phyloP scores from a whole-genome alignment of 177 flowering plant genomes.

The Vitis hybrid region DNA sequence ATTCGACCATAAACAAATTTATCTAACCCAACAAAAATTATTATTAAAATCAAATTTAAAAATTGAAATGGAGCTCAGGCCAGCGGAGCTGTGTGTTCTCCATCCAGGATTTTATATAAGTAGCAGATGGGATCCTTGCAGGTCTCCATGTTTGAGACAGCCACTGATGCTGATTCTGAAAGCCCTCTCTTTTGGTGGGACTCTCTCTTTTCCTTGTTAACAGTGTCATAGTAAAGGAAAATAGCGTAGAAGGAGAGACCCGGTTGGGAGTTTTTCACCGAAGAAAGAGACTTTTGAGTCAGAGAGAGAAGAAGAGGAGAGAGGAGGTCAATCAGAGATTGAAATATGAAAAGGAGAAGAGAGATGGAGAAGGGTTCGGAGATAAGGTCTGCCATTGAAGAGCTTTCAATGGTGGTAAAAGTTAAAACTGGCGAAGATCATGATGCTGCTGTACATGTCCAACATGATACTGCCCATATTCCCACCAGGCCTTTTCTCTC shows the following conservation, averaged over 20 bases:
- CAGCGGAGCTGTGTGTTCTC: neutral
- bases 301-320: neutral
- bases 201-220: too few species aligned
- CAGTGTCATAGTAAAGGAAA: neutral
- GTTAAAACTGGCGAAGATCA: conserved; percentile 21
- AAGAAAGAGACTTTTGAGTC: too few species aligned
- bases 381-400: conserved; percentile 55
- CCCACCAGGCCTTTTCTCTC: conserved; percentile 61
- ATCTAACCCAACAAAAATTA: neutral
- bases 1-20: neutral
- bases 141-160: too few species aligned
- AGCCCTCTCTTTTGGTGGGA: too few species aligned
- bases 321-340: neutral
- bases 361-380: conserved; percentile 44
- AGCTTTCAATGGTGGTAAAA: conserved; percentile 35
- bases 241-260: neutral
- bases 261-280: neutral
- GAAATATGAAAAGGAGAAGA: conserved; percentile 46
- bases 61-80: neutral
- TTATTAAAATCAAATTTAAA: neutral
- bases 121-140: too few species aligned
- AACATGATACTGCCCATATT: conserved; percentile 25
- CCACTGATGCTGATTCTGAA: too few species aligned
- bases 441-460: conserved; percentile 6
- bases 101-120: neutral